These are phyloP conservation scores for Guillardia theta DNA, from an alignment of 78 protist species.

Conservation along the genomic window DNA sequence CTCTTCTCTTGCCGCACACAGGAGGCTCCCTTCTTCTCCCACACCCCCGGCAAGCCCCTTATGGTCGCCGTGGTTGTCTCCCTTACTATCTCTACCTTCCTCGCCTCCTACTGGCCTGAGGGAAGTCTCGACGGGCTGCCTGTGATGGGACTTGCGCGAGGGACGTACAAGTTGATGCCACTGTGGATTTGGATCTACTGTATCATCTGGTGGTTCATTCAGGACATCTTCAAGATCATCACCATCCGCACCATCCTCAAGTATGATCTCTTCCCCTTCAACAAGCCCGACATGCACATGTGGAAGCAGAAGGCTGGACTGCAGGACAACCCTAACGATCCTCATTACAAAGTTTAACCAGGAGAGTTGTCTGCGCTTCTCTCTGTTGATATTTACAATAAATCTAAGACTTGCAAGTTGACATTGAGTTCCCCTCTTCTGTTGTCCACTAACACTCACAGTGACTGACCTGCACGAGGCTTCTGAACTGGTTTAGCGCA, in stretches of 20 bases:
- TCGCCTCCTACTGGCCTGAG: slow-evolving; percentile 1
- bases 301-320: too few species aligned
- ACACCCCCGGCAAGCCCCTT: neutral
- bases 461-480: too few species aligned
- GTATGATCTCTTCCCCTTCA: neutral
- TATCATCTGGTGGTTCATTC: neutral
- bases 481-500: too few species aligned
- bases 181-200: slow-evolving; percentile 28
- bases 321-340: too few species aligned
- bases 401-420: too few species aligned
- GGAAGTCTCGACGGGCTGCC: neutral
- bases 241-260: neutral
- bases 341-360: too few species aligned
- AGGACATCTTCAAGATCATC: neutral
- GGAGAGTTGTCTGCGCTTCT: too few species aligned
- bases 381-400: too few species aligned
- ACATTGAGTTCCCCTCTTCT: too few species aligned
- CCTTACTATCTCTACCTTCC: neutral
- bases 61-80: neutral
- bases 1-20: slow-evolving; percentile 47
- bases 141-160: neutral
- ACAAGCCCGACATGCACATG: too few species aligned
- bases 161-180: slow-evolving; percentile 1
- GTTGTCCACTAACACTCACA: too few species aligned
- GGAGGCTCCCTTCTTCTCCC: neutral